phyloP scores from a whole-genome alignment of 2,329 filamentous ascomycete genomes.

The Penicillium sp. region DNA sequence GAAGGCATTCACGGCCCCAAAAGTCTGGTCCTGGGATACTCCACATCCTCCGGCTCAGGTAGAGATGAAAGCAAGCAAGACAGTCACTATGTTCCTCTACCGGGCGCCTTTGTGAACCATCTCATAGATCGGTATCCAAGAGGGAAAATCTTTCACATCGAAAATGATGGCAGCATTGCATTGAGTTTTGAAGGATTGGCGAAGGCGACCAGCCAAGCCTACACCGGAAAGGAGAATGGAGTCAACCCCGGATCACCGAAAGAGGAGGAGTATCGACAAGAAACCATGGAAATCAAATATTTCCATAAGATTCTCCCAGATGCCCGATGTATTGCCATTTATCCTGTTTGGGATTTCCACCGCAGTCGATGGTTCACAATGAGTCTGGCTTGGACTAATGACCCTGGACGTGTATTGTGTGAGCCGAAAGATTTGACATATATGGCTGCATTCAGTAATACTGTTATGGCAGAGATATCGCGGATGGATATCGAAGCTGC shows the following conservation, averaged over 20 bases:
- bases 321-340: conserved; percentile 30
- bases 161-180: conserved; percentile 21
- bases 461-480: conserved; percentile 35
- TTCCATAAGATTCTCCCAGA: conserved; percentile 22
- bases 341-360: conserved; percentile 36
- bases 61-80: conserved; percentile 2
- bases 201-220: conserved; percentile 11
- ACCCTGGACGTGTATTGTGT: conserved; percentile 26
- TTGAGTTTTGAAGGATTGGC: conserved; percentile 21
- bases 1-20: conserved; percentile 9
- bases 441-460: conserved; percentile 33
- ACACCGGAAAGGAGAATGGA: background rate
- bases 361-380: conserved; percentile 32
- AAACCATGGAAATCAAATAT: conserved; percentile 15
- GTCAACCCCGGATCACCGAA: conserved; percentile 4
- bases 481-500: conserved; percentile 32
- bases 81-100: conserved; percentile 15
- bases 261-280: conserved; percentile 11
- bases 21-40: conserved; percentile 20
- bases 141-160: conserved; percentile 24
- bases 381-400: conserved; percentile 29
- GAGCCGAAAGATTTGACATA: conserved; percentile 30
- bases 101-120: conserved; percentile 15
- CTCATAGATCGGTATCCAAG: conserved; percentile 21
- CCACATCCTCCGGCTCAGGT: conserved; percentile 11